Conservation (phyloP, 305 asterid species). For the Fraxinus sp. region DNA sequence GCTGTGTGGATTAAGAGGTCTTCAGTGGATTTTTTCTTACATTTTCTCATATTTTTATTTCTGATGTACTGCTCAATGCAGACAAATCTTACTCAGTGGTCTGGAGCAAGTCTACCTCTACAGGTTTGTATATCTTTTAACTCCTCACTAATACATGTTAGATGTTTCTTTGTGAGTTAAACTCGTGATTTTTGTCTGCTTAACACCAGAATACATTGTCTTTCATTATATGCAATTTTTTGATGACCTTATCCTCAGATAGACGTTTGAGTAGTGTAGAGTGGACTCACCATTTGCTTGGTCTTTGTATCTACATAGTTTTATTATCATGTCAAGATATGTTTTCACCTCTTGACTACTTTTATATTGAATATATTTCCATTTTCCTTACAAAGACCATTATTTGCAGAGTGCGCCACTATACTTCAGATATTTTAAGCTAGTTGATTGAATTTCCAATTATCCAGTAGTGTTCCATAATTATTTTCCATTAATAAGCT, state of each 20-base stretch:
- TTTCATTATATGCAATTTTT: slow-evolving; percentile 7
- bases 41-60: slow-evolving; percentile 25
- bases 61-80: slow-evolving; percentile 43
- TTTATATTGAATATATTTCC: not conserved
- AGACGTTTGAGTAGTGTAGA: slow-evolving; percentile 9
- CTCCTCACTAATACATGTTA: not conserved
- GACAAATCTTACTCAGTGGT: slow-evolving; percentile 98
- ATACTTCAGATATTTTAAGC: not conserved
- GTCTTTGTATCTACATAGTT: not conserved
- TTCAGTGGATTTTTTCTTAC: not conserved
- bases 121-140: slow-evolving; percentile 59
- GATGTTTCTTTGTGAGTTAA: slow-evolving; percentile 4
- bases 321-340: not conserved
- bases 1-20: not conserved
- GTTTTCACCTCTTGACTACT: not conserved
- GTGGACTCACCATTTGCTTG: slow-evolving; percentile 12
- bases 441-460: not conserved
- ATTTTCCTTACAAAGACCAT: not conserved
- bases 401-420: not conserved
- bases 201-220: not conserved
- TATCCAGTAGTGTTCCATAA: not conserved
- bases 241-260: slow-evolving; percentile 16
- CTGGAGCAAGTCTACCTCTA: slow-evolving; percentile 98
- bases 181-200: not conserved
- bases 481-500: not conserved